A percentile compares a stretch with the other conserved stretches of the same genome.
These are phyloP conservation scores for Leccinum longicurvipes DNA, from an alignment of 768 basidiomycete species.

Conservation along the genomic window DNA sequence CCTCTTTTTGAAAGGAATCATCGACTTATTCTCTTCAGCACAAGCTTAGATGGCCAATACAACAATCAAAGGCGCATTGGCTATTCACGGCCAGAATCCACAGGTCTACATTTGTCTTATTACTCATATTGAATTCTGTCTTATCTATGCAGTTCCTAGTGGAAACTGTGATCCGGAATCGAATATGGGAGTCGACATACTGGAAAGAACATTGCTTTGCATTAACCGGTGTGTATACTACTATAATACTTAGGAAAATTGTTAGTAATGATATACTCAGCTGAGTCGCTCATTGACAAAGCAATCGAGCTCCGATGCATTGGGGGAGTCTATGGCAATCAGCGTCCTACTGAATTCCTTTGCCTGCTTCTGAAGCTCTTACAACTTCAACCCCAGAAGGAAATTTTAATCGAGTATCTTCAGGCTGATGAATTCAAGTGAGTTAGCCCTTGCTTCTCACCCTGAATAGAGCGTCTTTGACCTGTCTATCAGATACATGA, in stretches of 20 bases:
- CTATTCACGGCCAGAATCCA: slow-evolving; percentile 97
- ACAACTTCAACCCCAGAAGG: slow-evolving; percentile 97
- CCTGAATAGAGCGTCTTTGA: not conserved
- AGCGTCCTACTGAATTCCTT: slow-evolving; percentile 90
- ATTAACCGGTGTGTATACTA: slow-evolving; percentile 64
- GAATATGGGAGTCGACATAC: slow-evolving; percentile 91
- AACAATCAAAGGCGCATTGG: slow-evolving; percentile 78
- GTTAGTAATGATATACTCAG: slow-evolving; percentile 37
- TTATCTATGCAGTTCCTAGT: slow-evolving; percentile 69
- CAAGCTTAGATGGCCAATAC: slow-evolving; percentile 76
- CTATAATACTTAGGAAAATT: not conserved
- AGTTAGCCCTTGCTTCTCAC: slow-evolving; percentile 25
- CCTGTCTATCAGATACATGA: slow-evolving; percentile 65
- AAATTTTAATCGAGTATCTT: slow-evolving; percentile 93
- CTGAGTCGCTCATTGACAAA: slow-evolving; percentile 91
- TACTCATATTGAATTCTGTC: slow-evolving; percentile 4
- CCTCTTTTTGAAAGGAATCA: not conserved
- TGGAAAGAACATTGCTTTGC: slow-evolving; percentile 99
- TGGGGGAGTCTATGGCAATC: slow-evolving; percentile 95
- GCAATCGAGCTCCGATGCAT: slow-evolving; percentile 78
- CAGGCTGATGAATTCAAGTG: slow-evolving; percentile 98
- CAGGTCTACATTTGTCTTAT: slow-evolving; percentile 55
- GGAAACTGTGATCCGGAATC: slow-evolving; percentile 92
- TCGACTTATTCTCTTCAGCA: not conserved
- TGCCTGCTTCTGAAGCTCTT: slow-evolving; percentile 91